Percentiles rank a stretch among this genome's conserved stretches.
Conservation (phyloP, 495 filamentous ascomycete genomes). For the Evansstolkia leycettana region DNA sequence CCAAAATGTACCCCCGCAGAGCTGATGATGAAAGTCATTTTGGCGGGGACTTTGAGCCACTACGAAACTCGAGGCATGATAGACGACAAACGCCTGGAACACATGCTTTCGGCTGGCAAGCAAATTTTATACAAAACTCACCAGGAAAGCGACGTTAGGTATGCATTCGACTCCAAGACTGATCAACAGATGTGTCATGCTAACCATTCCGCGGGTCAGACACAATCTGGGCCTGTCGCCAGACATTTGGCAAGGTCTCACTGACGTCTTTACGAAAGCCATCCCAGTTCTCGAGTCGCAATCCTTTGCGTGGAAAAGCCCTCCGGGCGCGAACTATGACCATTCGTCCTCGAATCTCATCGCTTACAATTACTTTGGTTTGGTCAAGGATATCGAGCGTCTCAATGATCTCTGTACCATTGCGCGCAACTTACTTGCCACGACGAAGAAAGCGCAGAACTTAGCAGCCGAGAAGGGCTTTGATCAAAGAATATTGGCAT, state of each 20-base stretch:
- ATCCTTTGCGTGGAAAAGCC: constrained; percentile 46
- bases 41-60: constrained; percentile 36
- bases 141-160: constrained; percentile 39
- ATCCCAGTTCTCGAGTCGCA: constrained; percentile 51
- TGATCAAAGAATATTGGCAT: constrained; percentile 69
- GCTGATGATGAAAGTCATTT: constrained; percentile 36
- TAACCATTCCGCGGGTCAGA: constrained; percentile 6
- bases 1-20: constrained; percentile 35
- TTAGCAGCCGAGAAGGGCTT: constrained; percentile 68
- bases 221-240: constrained; percentile 41
- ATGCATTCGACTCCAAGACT: constrained; percentile 3
- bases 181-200: neutral
- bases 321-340: constrained; percentile 43
- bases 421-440: constrained; percentile 71
- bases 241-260: constrained; percentile 59
- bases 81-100: constrained; percentile 36
- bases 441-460: constrained; percentile 72
- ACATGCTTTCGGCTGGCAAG: constrained; percentile 37
- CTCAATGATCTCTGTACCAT: constrained; percentile 78
- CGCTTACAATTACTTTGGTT: constrained; percentile 56
- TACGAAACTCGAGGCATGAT: constrained; percentile 40
- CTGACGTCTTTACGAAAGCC: constrained; percentile 45
- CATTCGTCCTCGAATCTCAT: constrained; percentile 57
- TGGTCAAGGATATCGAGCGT: constrained; percentile 72
- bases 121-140: constrained; percentile 39